phyloP scores from a whole-genome alignment of 805 yeast species.

The Tetrapisispora iriomotensis region DNA sequence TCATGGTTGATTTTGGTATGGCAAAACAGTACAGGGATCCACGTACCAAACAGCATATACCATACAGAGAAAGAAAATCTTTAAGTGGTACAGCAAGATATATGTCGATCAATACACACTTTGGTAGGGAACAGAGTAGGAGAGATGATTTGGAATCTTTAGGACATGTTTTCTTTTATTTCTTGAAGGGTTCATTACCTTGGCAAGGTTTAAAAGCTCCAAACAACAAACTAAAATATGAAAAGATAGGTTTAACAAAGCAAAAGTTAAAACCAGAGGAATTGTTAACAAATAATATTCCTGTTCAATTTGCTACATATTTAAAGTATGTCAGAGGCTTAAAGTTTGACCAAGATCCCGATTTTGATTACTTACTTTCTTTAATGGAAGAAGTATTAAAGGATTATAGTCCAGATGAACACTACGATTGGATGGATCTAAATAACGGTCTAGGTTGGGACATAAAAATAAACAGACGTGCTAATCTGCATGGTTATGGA shows the following conservation, averaged over 20 bases:
- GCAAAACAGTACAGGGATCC: constrained; percentile 80
- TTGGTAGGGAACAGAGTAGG: constrained; percentile 76
- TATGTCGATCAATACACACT: constrained; percentile 82
- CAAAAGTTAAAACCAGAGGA: constrained; percentile 57
- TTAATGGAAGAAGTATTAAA: constrained; percentile 51
- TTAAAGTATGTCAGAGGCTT: constrained; percentile 56
- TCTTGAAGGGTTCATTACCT: constrained; percentile 68
- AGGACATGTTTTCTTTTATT: constrained; percentile 76
- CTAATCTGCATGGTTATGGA: constrained; percentile 76
- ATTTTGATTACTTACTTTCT: constrained; percentile 56
- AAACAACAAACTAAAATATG: constrained; percentile 74
- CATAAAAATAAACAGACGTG: constrained; percentile 61
- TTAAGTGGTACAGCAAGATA: constrained; percentile 79
- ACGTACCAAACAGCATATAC: constrained; percentile 68
- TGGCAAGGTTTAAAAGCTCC: constrained; percentile 91
- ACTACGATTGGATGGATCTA: constrained; percentile 73
- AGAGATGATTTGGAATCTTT: constrained; percentile 74
- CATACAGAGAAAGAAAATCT: constrained; percentile 71
- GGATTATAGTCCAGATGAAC: constrained; percentile 53
- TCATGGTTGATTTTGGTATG: constrained; percentile 79
- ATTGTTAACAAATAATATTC: constrained; percentile 38
- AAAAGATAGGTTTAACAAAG: constrained; percentile 75
- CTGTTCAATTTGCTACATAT: constrained; percentile 66
- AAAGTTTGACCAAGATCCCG: constrained; percentile 73
- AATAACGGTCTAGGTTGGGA: constrained; percentile 81